These are phyloP conservation scores for Globisporangium takayamanum DNA, from an alignment of 352 stramenopile species.

Conservation along the genomic window DNA sequence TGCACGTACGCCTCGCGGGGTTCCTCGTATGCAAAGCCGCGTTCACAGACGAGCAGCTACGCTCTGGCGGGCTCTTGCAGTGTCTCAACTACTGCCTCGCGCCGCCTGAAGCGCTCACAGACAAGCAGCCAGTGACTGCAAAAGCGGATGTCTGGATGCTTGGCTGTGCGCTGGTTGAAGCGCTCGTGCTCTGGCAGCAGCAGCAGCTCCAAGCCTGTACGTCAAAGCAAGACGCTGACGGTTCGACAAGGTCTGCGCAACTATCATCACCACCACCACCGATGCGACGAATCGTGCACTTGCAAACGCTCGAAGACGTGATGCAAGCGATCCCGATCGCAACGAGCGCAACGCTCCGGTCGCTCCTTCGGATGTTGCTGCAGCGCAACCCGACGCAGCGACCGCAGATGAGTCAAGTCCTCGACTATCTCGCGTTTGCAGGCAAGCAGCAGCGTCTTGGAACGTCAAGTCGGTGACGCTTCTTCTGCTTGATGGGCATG, in stretches of 20 bases:
- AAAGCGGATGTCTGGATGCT: slow-evolving; percentile 70
- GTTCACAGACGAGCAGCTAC: slow-evolving; percentile 26
- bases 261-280: neutral
- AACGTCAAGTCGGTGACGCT: neutral
- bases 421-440: slow-evolving; percentile 48
- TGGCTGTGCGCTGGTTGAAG: slow-evolving; percentile 45
- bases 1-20: slow-evolving; percentile 30
- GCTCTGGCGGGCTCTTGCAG: slow-evolving; percentile 26
- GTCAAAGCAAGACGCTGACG: slow-evolving; percentile 5
- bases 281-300: slow-evolving; percentile 25
- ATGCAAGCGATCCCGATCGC: slow-evolving; percentile 40
- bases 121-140: slow-evolving; percentile 17
- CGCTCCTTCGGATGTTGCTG: slow-evolving; percentile 56
- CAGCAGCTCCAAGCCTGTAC: slow-evolving; percentile 21
- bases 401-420: slow-evolving; percentile 50
- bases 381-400: slow-evolving; percentile 49
- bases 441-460: slow-evolving; percentile 3
- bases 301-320: slow-evolving; percentile 35
- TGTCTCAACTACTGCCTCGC: slow-evolving; percentile 30
- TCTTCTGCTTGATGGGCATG: no score
- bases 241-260: neutral
- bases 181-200: slow-evolving; percentile 46
- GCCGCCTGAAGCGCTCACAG: slow-evolving; percentile 35
- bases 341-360: slow-evolving; percentile 34
- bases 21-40: slow-evolving; percentile 37